phyloP scores from a whole-genome alignment of 78 protist species.

The slime mould (Dictyostelium discoideum) region dicty_2.7 NC_007090.3:3900001-3900500 shows the following conservation, averaged over 20 bases:
- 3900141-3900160: conserved; percentile 16
- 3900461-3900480: no score
- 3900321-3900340: not conserved
- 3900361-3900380: no score
- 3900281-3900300: not conserved
- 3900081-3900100: not conserved
- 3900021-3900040: not conserved
- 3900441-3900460: no score
- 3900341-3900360: not conserved
- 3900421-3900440: no score
- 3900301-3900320: not conserved
- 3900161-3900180: no score
- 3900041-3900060: not conserved
- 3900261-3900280: no score
- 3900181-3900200: no score
- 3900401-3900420: no score
- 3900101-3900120: not conserved
- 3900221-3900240: not conserved
- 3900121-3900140: conserved; percentile 36
- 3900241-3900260: no score
- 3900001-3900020: not conserved
- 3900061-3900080: not conserved
- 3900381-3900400: no score
- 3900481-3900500: no score
- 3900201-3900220: conserved; percentile 24